phyloP scores from a whole-genome alignment of 192 early-diverging fungal genomes.

The Phycomyces nitens region DNA sequence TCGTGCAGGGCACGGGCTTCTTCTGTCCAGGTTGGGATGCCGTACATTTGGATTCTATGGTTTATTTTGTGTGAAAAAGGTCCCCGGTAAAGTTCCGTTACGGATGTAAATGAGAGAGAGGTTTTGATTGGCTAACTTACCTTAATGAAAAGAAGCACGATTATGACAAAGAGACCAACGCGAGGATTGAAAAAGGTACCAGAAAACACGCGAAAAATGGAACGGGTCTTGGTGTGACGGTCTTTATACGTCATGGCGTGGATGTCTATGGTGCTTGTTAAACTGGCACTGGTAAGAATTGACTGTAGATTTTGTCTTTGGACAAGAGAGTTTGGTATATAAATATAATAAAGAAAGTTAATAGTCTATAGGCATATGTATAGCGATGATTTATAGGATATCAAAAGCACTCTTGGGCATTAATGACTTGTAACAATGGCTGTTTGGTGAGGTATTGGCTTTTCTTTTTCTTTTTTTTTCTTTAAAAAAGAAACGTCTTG shows the following conservation, averaged over 20 bases:
- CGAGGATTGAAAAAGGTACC: neutral
- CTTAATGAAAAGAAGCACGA: neutral
- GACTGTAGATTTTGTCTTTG: no score
- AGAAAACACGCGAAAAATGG: conserved; percentile 1
- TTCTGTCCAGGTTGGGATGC: conserved; percentile 17
- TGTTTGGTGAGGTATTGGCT: no score
- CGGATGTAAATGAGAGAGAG: neutral
- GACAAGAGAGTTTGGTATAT: no score
- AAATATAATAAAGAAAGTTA: no score
- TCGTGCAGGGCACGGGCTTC: conserved; percentile 12
- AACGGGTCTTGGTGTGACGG: neutral
- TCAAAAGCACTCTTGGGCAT: no score
- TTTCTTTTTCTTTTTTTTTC: no score
- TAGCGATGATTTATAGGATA: no score
- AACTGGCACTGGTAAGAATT: neutral
- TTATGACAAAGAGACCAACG: neutral
- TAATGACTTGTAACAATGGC: no score
- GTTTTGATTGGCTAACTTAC: no score
- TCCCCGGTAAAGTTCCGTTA: neutral
- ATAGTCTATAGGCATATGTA: no score
- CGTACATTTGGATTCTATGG: neutral
- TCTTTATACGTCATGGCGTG: neutral
- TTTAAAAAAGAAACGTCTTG: no score
- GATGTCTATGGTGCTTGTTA: neutral
- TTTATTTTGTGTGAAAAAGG: neutral